These are phyloP conservation scores for Triangularia verruculosa DNA, from an alignment of 2,329 filamentous ascomycete species.

Conservation along the genomic window DNA sequence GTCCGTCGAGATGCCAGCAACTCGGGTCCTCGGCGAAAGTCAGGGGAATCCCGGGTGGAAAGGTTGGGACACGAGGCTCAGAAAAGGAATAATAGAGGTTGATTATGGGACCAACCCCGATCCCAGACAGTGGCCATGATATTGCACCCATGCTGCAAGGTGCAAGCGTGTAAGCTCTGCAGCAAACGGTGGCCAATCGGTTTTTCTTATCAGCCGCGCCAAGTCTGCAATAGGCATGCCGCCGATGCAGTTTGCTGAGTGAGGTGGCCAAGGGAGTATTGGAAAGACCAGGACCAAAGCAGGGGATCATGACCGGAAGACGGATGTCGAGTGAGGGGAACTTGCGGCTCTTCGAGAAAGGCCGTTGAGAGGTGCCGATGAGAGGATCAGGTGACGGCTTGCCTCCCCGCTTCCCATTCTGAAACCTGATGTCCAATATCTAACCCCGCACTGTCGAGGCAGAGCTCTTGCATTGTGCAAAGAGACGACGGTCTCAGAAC, in stretches of 20 bases:
- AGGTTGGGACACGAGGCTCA: not conserved
- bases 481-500: not conserved
- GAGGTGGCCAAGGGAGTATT: too few species aligned
- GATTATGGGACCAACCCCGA: not conserved
- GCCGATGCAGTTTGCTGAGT: too few species aligned
- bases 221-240: not conserved
- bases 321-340: too few species aligned
- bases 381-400: too few species aligned
- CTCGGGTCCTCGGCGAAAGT: not conserved
- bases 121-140: not conserved
- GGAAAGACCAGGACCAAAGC: too few species aligned
- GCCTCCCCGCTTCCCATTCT: too few species aligned
- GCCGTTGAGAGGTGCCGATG: not conserved
- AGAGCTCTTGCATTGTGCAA: not conserved
- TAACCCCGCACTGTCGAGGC: not conserved
- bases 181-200: not conserved
- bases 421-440: not conserved
- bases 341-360: not conserved
- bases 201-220: not conserved
- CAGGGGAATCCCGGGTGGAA: not conserved
- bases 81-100: not conserved
- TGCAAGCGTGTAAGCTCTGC: not conserved
- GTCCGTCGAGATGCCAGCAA: not conserved
- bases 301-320: too few species aligned
- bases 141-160: not conserved